phyloP scores from a whole-genome alignment of 257 asterid species.

The Capsicum pubescens region DNA sequence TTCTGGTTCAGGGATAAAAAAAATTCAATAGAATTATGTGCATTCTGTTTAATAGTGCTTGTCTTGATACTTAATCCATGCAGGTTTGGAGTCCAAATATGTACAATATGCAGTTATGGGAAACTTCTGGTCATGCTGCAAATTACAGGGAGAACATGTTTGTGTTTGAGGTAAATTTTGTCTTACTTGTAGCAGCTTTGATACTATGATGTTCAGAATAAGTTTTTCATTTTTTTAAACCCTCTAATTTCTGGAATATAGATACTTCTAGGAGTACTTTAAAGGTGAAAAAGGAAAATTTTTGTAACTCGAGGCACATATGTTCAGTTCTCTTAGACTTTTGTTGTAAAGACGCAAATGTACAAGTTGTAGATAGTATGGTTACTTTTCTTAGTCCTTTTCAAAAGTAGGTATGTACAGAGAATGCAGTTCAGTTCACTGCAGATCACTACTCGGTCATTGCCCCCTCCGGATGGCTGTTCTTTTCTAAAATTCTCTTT shows the following conservation, averaged over 20 bases:
- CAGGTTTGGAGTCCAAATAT: constrained; percentile 95
- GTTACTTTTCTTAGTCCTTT: background rate
- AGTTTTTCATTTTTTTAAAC: background rate
- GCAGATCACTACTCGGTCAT: background rate
- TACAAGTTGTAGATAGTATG: background rate
- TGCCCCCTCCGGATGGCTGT: background rate
- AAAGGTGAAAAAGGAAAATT: background rate
- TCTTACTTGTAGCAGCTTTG: background rate
- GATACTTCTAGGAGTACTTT: constrained; percentile 22
- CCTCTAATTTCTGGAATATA: background rate
- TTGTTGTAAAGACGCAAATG: background rate
- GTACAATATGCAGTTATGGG: constrained; percentile 98
- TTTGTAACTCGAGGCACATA: background rate
- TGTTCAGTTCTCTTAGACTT: background rate
- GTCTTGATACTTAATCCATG: constrained; percentile 25
- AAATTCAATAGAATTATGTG: constrained; percentile 6
- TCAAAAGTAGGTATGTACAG: background rate
- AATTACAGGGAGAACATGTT: constrained; percentile 98
- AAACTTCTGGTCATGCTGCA: constrained; percentile 99
- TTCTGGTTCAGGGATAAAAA: background rate
- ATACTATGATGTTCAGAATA: constrained; percentile 8
- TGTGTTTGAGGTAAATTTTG: constrained; percentile 73
- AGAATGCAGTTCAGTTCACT: background rate
- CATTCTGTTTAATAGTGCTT: constrained; percentile 31
- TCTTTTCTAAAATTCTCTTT: background rate